Evolutionary conservation across 768 basidiomycete genomes (phyloP), one percentile per base, ranked within the genome.

Genomic region (Mycena leptocephala): DNA sequence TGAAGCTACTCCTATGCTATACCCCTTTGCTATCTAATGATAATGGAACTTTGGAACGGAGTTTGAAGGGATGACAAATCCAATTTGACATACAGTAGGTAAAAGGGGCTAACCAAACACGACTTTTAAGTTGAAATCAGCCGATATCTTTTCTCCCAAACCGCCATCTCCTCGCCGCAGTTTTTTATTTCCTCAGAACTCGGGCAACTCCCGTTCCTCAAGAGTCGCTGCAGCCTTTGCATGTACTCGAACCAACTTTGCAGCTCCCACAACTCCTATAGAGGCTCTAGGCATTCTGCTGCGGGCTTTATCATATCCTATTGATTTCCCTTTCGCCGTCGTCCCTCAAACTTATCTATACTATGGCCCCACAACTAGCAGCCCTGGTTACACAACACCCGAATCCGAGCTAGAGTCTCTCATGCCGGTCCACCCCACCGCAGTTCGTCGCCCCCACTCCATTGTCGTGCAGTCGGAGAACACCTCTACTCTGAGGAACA

Each of bases 191-290:
- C 14, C 37, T 46, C 24, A 33, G 46, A 26, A 26, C 41, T 58
- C 30, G 3, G 14, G 18, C 55, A 43, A 59, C 39, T 43, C 53
- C 71, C 30, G n/a, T 33, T 28, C 51, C 39, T 39, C 37, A 62
- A 24, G 83, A 83, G 85, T 85, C 79, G 84, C 85, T 88, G 84
- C 88, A 87, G 82, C 82, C 83, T 80, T 89, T 96, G 94, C 92
- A 97, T 97, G 96, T 98, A 94, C 95, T 96, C 95, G 79, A 97
- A 97, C 95, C 93, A 94, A 85, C 94, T 97, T 80, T 93, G 94
- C 86, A 95, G 94, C 86, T 88, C 92, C 80, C 96, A 97, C 89
- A 97, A 97, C 88, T 90, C 91, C 81, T 91, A 95, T 89, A 91
- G 96, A 93, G 97, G 97, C 89, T 85, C 83, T 82, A 97, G 95